Base-by-base conservation (phyloP, 139 green algal genomes). In the Volvox reticuliferus region DNA sequence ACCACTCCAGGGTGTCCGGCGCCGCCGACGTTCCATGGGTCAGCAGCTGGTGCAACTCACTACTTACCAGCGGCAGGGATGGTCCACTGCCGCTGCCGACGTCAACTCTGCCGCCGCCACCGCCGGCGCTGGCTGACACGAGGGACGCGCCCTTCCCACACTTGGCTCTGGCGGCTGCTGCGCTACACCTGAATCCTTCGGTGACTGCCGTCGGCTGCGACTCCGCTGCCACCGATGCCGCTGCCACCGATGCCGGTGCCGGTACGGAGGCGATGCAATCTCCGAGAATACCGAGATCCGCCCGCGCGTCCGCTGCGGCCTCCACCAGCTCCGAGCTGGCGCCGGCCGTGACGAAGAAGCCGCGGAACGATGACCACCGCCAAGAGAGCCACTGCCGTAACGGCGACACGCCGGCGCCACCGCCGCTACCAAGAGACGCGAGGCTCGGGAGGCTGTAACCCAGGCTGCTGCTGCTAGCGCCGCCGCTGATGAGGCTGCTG, bases 11-110 rank as follows among this genome's bases (percentile, higher is more conserved):
- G 21, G 20, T 62, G 73, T 90, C 86, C 26, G 69, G 86, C 5
- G 73, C 86, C 0, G n/a, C 50, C 6, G 55, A 32, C 2, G 86
- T 90, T 26, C 86, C 86, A 26, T 63, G 73, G 21, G 50, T 84
- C 86, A 90, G 86, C 50, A 90, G 86, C 73, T 90, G 86, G 21
- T 76, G 86, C 50, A 90, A 44, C 86, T 90, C 86, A 2, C 22
- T 21, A 21, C 67, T 80, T 18, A 61, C 16, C 0, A 28, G 68
- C 0, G 44, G 63, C 65, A 26, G 30, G 22, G n/a, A 12, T 3
- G 17, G 30, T 19, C 30, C n/a, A 16, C 61, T 1, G 81, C 50
- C 24, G 79, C 44, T 22, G 69, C 21, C 26, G 44, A 55, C 26
- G 32, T 55, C 21, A 0, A 9, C n/a, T 12, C 30, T 32, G n/a